These are phyloP conservation scores for Calonectria honghensis DNA, from an alignment of 2,329 filamentous ascomycete species.

Conservation along the genomic window DNA sequence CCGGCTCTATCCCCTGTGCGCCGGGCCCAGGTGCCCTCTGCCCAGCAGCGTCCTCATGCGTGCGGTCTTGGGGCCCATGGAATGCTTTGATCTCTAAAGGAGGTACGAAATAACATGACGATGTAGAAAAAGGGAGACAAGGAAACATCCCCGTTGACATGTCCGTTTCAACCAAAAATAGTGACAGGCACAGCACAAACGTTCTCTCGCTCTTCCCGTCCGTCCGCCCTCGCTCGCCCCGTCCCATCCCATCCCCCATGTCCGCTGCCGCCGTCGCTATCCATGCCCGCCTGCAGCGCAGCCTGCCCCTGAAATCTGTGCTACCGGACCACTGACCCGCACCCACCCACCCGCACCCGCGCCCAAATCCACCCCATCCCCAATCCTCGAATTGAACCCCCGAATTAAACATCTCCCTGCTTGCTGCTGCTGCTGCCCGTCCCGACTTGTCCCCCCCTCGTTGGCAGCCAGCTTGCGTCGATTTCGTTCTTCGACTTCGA, in stretches of 20 bases:
- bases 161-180: conserved; percentile 18
- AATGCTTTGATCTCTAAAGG: conserved; percentile 23
- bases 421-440: conserved; percentile 39
- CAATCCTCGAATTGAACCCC: conserved; percentile 35
- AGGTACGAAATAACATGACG: not conserved
- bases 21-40: conserved; percentile 10
- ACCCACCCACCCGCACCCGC: conserved; percentile 32
- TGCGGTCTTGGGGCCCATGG: conserved; percentile 11
- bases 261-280: conserved; percentile 25
- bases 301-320: conserved; percentile 41
- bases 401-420: conserved; percentile 42
- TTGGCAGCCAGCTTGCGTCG: conserved; percentile 41
- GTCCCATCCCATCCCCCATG: conserved; percentile 3
- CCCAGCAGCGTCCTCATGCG: not conserved
- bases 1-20: conserved; percentile 11
- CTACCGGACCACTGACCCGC: conserved; percentile 40
- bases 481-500: conserved; percentile 33
- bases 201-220: conserved; percentile 2
- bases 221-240: conserved; percentile 3
- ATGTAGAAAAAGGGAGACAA: not conserved
- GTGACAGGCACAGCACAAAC: conserved; percentile 16
- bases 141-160: conserved; percentile 16
- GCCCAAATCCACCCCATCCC: conserved; percentile 31
- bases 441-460: conserved; percentile 29
- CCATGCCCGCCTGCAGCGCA: conserved; percentile 20